Conservation (phyloP, 768 basidiomycete genomes). For the Termitomyces sp. region DNA sequence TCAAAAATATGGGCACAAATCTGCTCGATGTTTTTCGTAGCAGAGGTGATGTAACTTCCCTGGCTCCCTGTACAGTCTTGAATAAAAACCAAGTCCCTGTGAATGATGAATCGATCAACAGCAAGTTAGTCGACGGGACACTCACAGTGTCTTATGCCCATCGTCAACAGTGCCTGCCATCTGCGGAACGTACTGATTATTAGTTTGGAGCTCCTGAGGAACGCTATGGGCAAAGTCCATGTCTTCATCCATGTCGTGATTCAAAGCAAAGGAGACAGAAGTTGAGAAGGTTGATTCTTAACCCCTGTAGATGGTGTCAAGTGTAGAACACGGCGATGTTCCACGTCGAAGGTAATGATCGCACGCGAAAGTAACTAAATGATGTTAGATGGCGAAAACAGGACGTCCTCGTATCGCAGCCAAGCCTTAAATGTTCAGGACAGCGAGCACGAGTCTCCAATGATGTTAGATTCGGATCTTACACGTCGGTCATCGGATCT, state of each 20-base stretch:
- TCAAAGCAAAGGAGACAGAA: constrained; percentile 14
- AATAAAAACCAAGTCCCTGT: constrained; percentile 89
- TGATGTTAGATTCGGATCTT: constrained; percentile 39
- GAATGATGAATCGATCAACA: constrained; percentile 14
- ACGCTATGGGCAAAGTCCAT: constrained; percentile 57
- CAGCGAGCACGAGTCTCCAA: constrained; percentile 24
- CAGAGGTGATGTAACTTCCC: constrained; percentile 86
- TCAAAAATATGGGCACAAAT: constrained; percentile 94
- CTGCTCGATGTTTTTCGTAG: constrained; percentile 93
- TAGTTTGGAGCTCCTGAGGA: constrained; percentile 31
- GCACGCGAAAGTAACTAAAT: constrained; percentile 8
- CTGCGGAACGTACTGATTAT: constrained; percentile 27
- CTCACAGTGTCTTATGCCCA: constrained; percentile 73
- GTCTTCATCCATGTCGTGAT: constrained; percentile 66
- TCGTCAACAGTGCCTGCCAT: constrained; percentile 22
- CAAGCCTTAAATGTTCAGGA: constrained; percentile 16
- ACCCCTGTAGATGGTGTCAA: constrained; percentile 9
- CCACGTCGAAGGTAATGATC: background rate
- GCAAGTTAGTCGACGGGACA: constrained; percentile 15
- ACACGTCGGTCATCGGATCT: constrained; percentile 34
- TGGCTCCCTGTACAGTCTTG: constrained; percentile 95
- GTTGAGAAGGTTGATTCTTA: constrained; percentile 7
- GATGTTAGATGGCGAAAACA: constrained; percentile 22
- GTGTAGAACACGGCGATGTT: background rate
- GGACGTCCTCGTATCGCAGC: constrained; percentile 7